These are phyloP conservation scores for Albatrellus ellisii DNA, from an alignment of 768 basidiomycete species.

Conservation along the genomic window DNA sequence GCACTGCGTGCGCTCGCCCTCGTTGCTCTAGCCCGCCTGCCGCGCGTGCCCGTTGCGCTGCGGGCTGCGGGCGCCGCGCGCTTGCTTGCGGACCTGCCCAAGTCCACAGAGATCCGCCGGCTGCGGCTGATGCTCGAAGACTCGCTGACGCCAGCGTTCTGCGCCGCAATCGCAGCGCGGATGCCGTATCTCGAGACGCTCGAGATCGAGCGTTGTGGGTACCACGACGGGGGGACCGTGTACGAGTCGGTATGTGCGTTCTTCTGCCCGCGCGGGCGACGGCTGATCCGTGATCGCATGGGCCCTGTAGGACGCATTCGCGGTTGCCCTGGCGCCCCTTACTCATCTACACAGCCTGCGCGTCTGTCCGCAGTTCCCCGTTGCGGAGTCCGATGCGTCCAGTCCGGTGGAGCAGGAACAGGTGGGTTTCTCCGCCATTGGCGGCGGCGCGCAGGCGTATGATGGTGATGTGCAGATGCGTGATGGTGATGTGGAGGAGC, in stretches of 20 bases:
- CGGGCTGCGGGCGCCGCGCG: slow-evolving; percentile 20
- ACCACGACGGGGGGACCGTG: slow-evolving; percentile 25
- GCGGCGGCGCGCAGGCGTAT: slow-evolving; percentile 17
- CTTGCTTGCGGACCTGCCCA: no score
- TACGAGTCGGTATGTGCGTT: slow-evolving; percentile 22
- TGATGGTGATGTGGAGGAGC: no score
- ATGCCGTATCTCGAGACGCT: slow-evolving; percentile 21
- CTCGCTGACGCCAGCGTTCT: slow-evolving; percentile 22
- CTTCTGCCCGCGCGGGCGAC: slow-evolving; percentile 11
- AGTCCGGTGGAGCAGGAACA: no score
- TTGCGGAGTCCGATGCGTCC: no score
- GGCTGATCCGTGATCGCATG: neutral
- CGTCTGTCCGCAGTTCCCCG: slow-evolving; percentile 25
- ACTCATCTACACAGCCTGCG: slow-evolving; percentile 19
- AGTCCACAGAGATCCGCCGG: no score
- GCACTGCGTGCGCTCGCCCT: slow-evolving; percentile 20
- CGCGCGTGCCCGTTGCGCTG: slow-evolving; percentile 24
- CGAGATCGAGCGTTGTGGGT: slow-evolving; percentile 24
- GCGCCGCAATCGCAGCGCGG: slow-evolving; percentile 17
- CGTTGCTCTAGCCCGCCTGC: slow-evolving; percentile 22
- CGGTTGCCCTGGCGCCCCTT: slow-evolving; percentile 20
- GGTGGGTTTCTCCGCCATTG: no score
- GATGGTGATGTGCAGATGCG: neutral
- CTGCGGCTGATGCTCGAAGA: slow-evolving; percentile 24
- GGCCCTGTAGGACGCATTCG: slow-evolving; percentile 21